Evolutionary conservation across 2,329 filamentous ascomycete species (phyloP).

Genomic region (Pseudogymnoascus sp.): DNA sequence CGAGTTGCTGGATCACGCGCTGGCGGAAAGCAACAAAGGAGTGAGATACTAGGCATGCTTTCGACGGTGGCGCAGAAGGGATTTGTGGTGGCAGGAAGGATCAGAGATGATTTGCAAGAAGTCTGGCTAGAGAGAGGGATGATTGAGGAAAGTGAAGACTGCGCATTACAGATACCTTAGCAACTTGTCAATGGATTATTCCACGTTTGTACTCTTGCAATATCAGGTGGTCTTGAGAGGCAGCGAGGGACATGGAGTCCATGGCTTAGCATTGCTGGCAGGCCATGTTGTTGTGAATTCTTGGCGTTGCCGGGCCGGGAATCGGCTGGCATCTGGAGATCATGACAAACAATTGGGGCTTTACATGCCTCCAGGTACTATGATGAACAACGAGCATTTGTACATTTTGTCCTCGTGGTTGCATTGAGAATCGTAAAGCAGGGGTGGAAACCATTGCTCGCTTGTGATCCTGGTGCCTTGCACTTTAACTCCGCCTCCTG

Average conservation of each 20-base stretch:
- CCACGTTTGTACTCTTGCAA: too few relatives aligned
- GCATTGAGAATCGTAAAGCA: not conserved
- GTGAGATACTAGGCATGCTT: constrained; percentile 14
- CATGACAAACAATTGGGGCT: constrained; percentile 11
- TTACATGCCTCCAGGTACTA: not conserved
- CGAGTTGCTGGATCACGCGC: constrained; percentile 21
- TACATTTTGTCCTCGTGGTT: not conserved
- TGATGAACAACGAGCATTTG: not conserved
- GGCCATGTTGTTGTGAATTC: constrained; percentile 13
- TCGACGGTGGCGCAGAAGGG: constrained; percentile 16
- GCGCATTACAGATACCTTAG: not conserved
- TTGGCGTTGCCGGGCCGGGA: constrained; percentile 12
- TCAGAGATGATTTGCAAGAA: constrained; percentile 15
- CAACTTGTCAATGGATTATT: not conserved
- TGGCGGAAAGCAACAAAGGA: constrained; percentile 7
- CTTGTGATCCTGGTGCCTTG: not conserved
- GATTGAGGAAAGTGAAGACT: not conserved
- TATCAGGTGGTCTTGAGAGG: constrained; percentile 12
- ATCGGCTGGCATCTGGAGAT: constrained; percentile 12
- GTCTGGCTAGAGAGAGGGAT: constrained; percentile 14
- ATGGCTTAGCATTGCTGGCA: constrained; percentile 13
- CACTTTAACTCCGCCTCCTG: not conserved
- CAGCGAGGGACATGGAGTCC: constrained; percentile 13
- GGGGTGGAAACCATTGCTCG: not conserved
- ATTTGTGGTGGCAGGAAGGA: constrained; percentile 21